Base-by-base conservation (phyloP, 2,329 filamentous ascomycete genomes). In the Aspergillus sp. region DNA sequence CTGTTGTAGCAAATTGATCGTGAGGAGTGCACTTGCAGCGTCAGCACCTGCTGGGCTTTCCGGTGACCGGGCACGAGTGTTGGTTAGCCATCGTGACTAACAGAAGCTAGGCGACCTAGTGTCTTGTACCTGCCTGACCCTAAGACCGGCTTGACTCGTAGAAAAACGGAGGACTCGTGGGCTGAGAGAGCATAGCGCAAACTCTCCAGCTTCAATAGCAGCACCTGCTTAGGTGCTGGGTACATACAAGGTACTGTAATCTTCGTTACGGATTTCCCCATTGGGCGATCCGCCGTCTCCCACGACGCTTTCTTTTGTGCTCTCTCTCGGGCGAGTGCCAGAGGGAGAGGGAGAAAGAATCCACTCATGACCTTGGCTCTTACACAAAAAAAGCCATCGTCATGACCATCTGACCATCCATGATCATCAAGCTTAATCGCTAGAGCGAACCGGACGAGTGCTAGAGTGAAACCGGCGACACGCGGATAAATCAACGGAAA, bases 201-300 rank as follows among this genome's bases (percentile, higher is more conserved):
- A 56, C 30, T 58, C 41, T 25, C 49, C 38, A 54, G 5, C 11
- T 19, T 55, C 25, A 36, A 50, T 27, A 30, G 42, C 23, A 30
- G 42, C 23, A 53, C 19, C 23, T 2, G 2, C 0, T 2, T 2
- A 19, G 25, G 10, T n/a, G 7, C 30, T n/a, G 17, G 8, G 21
- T 21, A 17, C 13, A 19, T 57, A 38, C 49, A 54, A 54, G 50
- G 32, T 36, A 36, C 32, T 52, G 50, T 53, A 41, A 47, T 36
- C 11, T 13, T 36, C 32, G 32, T 57, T 60, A 55, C 62, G 62
- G 62, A 23, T 59, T 63, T 57, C 62, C 62, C 53, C 59, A 61
- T 59, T 51, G 10, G 59, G 62, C 51, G 60, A 60, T 36, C 60
- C 57, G 62, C 41, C 30, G 11, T 36, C 32, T 36, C 32, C 32